A percentile compares a stretch with the other conserved stretches of the same genome.
These are phyloP conservation scores for Suhomyces coccinellae DNA, from an alignment of 1,139 yeast genomes.

Conservation along the genomic window DNA sequence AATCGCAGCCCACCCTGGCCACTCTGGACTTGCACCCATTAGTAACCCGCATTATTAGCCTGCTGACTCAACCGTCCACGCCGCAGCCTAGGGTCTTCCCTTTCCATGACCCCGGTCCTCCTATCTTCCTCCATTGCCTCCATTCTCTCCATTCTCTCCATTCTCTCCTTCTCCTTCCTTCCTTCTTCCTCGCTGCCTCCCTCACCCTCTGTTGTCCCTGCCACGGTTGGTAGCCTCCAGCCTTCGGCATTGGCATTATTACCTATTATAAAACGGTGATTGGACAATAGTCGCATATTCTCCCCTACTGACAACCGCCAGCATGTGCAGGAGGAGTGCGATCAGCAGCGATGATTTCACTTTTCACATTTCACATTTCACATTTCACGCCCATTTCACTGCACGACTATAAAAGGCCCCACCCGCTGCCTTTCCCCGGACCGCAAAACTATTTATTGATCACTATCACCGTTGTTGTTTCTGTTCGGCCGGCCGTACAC, in stretches of 20 bases:
- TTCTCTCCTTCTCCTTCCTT: too few relatives aligned
- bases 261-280: slow-evolving; percentile 8
- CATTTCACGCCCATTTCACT: slow-evolving; percentile 1
- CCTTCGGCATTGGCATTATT: neutral
- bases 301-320: slow-evolving; percentile 6
- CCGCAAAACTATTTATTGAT: too few relatives aligned
- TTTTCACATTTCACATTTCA: too few relatives aligned
- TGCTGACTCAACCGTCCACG: too few relatives aligned
- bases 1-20: too few relatives aligned
- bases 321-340: slow-evolving; percentile 8
- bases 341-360: slow-evolving; percentile 4
- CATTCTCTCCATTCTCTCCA: too few relatives aligned
- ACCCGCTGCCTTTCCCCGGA: neutral
- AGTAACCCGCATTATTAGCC: too few relatives aligned
- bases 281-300: slow-evolving; percentile 7
- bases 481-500: neutral
- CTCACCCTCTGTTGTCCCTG: neutral
- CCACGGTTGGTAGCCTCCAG: neutral
- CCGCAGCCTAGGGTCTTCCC: too few relatives aligned
- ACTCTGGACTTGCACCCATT: neutral
- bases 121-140: too few relatives aligned
- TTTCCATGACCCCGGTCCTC: too few relatives aligned
- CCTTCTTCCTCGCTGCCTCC: too few relatives aligned
- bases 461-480: neutral
- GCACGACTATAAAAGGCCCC: neutral